phyloP scores from a whole-genome alignment of 2,329 filamentous ascomycete species.

The Rachicladosporium sp. region DNA sequence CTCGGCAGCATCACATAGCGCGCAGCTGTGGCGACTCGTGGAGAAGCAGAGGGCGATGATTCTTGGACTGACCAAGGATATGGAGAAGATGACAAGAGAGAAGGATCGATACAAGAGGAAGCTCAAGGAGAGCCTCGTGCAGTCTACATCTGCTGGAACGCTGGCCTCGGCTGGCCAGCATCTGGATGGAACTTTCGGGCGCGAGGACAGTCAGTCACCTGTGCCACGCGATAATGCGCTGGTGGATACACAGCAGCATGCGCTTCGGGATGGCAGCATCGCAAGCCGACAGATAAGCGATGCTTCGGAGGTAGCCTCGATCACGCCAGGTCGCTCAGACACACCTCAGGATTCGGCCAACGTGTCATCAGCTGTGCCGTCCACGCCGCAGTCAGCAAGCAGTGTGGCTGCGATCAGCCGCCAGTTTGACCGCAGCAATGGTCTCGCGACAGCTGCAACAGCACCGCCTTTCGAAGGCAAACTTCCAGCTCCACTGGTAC shows the following conservation, averaged over 20 bases:
- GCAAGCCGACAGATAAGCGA: constrained; percentile 20
- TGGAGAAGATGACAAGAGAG: constrained; percentile 82
- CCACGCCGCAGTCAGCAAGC: constrained; percentile 6
- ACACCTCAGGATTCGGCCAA: constrained; percentile 15
- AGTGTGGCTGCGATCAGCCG: constrained; percentile 4
- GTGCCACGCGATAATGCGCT: not conserved
- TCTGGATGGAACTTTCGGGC: constrained; percentile 8
- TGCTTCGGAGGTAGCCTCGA: constrained; percentile 11
- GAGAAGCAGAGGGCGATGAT: constrained; percentile 96
- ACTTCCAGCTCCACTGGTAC: constrained; percentile 1
- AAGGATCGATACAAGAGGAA: constrained; percentile 91
- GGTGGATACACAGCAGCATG: constrained; percentile 3
- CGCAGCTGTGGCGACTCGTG: constrained; percentile 86
- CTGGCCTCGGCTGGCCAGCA: constrained; percentile 10
- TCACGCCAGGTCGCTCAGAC: constrained; percentile 16
- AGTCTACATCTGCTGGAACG: constrained; percentile 26
- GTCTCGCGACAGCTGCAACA: not conserved
- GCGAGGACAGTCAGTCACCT: constrained; percentile 19
- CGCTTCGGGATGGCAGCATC: constrained; percentile 14
- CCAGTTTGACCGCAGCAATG: too few relatives aligned
- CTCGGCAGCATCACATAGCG: constrained; percentile 75
- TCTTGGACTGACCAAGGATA: constrained; percentile 81
- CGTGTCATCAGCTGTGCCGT: constrained; percentile 1
- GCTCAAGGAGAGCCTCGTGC: constrained; percentile 58
- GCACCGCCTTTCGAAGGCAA: too few relatives aligned